Evolutionary conservation across 1,284 basidiomycete species (phyloP), one percentile per base, ranked within the genome.

Genomic region (Pholiota adiposa): DNA sequence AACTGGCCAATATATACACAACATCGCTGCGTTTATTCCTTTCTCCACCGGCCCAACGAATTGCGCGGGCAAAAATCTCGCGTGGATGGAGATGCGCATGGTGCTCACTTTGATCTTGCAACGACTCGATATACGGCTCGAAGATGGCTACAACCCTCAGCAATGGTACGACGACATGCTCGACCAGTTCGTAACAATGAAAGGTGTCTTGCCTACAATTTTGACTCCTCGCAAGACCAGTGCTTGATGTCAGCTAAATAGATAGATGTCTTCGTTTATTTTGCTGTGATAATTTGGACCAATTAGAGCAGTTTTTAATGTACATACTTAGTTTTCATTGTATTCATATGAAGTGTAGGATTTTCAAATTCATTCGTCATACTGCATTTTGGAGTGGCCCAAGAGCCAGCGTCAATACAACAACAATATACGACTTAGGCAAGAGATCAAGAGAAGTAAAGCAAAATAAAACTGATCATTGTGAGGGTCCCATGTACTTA

Each of bases 21-120:
- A 77, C 63, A 40, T 60, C 4, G 59, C 65, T 8, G 76, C 77
- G 11, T 78, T 75, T 55, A 69, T 77, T 12, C 74, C 78, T 0
- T 80, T 80, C 67, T 77, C 74, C 3, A 54, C 63, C 19, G 78
- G 78, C 6, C 73, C 75, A 7, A 67, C 72, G 1, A 75, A 73
- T 51, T 79, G 77, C 51, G 74, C 73, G 3, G 78, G 77, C 4
- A 76, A 75, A 60, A 72, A 72, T 33, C 65, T 80, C n/a, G 78
- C 77, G 4, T 72, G 70, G 63, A 67, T 73, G 67, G 75, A 78
- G 62, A 75, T 79, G 73, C 68, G 72, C 27, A 73, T 75, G 72
- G 62, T 75, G 2, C 65, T 73, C 14, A 72, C 71, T 56, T 40
- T 72, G 56, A 61, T 78, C 27, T 58, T 79, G 48, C 68, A 70